Base-by-base conservation (phyloP, 441 rosid genomes). In the Sinapis alba region DNA sequence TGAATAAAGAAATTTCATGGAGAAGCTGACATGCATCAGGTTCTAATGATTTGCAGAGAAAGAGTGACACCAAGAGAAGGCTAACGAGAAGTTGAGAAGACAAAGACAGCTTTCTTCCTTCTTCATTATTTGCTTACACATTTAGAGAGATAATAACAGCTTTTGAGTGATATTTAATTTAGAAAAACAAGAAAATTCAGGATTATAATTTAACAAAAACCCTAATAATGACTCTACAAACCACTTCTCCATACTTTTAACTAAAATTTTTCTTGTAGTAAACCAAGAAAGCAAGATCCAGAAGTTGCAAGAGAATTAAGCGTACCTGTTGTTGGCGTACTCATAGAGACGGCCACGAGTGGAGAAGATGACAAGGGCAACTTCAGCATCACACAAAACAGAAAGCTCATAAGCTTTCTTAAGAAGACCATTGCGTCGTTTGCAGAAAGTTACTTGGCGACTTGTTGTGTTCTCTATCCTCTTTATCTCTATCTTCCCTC, bases 371-470 rank as follows among this genome's bases (percentile, higher is more conserved):
- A 88, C 72, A 57, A 88, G 90, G 23, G 90, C 86, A 28, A 88
- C 86, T 69, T 88, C 92, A 11, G 88, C 89, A 56, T 88, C 91
- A 65, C 89, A 88, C 53, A 88, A 79, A 36, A 86, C 86, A 60
- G 92, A 84, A 69, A 88, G 79, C 68, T 88, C 92, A 62, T 84
- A 85, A 71, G 92, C 92, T 74, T 88, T 88, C 85, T 88, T 88
- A 68, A 88, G 82, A 80, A 88, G 78, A 28, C 92, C 92, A 72
- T 85, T 84, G 43, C 92, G 80, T 63, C 92, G 76, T 79, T 88
- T 88, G 41, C 89, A 86, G 80, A 88, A 88, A 28, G 92, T 88
- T 69, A 88, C 92, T 73, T 86, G 90, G 41, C 92, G 78, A 69
- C 80, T 86, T 5, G 89, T 88, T 36, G 87, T 72, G 84, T 84